Base-by-base conservation (phyloP, 78 protist genomes). In the Goniomonas avonlea region DNA sequence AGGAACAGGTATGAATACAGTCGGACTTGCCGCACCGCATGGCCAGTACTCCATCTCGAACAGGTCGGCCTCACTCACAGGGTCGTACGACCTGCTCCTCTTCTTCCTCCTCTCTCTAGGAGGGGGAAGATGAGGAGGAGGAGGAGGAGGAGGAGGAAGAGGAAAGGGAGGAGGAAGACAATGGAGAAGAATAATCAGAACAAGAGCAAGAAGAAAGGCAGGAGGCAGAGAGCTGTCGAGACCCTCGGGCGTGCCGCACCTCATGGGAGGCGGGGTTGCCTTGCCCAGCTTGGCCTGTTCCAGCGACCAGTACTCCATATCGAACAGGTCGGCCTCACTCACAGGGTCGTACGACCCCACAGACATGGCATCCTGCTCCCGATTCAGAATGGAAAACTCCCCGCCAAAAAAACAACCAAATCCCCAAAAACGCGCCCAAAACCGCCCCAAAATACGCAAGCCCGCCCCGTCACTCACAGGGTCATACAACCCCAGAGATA, bases 21-120 rank as follows among this genome's bases (percentile, higher is more conserved):
- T 5, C 31, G 15, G 61, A 9, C 34, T n/a, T n/a, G n/a, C n/a
- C n/a, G n/a, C n/a, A n/a, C n/a, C n/a, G n/a, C n/a, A n/a, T n/a
- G n/a, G n/a, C 48, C 56, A 39, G 75, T 43, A 68, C 75, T 68
- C 75, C 29, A 68, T 53, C 38, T 68, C 75, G 56, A 68, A 68
- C 37, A 68, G 75, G 75, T 68, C 75, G 59, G 38, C 43, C 75
- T 68, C 75, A 15, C 25, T 23, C 34, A 68, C 59, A 37, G 39
- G 11, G 41, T 23, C 34, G 56, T 68, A 68, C n/a, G n/a, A n/a
- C n/a, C n/a, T n/a, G n/a, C n/a, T n/a, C n/a, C n/a, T n/a, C n/a
- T n/a, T n/a, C n/a, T n/a, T n/a, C n/a, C n/a, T n/a, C n/a, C n/a
- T n/a, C n/a, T n/a, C n/a, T n/a, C n/a, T n/a, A n/a, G n/a, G 63